Evolutionary conservation across 2,329 filamentous ascomycete species (phyloP).

Genomic region (Drechmeria coniospora): DNA sequence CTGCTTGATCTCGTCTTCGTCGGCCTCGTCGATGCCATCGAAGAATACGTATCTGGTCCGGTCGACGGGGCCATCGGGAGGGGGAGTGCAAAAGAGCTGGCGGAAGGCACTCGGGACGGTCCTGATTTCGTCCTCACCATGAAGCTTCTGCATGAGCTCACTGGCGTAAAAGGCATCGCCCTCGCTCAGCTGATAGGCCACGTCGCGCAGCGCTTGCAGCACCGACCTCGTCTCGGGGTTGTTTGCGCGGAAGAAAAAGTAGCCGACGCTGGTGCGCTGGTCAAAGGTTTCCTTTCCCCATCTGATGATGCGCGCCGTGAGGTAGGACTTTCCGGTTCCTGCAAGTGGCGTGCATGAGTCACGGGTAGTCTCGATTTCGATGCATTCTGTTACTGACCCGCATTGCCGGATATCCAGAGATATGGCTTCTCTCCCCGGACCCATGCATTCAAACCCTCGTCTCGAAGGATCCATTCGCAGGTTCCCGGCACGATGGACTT

Average conservation of each 20-base stretch:
- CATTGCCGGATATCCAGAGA: slow-evolving; percentile 28
- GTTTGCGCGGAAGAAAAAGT: slow-evolving; percentile 33
- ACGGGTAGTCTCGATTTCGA: too few species aligned
- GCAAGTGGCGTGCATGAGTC: background rate
- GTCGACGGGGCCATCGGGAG: slow-evolving; percentile 15
- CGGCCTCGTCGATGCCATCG: slow-evolving; percentile 31
- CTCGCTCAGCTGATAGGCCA: slow-evolving; percentile 31
- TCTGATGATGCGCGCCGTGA: slow-evolving; percentile 27
- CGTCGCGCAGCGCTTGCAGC: slow-evolving; percentile 26
- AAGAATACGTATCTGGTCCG: slow-evolving; percentile 27
- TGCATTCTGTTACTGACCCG: slow-evolving; percentile 13
- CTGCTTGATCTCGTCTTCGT: slow-evolving; percentile 19
- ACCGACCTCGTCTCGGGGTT: slow-evolving; percentile 29
- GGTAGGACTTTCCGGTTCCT: slow-evolving; percentile 30
- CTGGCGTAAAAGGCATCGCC: slow-evolving; percentile 28
- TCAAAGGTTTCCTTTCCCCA: slow-evolving; percentile 15
- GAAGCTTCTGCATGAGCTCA: slow-evolving; percentile 18
- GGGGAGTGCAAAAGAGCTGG: slow-evolving; percentile 23
- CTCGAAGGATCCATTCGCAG: slow-evolving; percentile 28
- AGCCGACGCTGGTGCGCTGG: slow-evolving; percentile 21
- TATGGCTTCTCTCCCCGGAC: slow-evolving; percentile 20
- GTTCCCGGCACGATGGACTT: slow-evolving; percentile 24
- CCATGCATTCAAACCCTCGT: slow-evolving; percentile 24
- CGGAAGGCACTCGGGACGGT: slow-evolving; percentile 28
- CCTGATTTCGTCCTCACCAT: slow-evolving; percentile 24